These are phyloP conservation scores for Gremmenia infestans DNA, from an alignment of 2,329 filamentous ascomycete genomes.

Conservation along the genomic window DNA sequence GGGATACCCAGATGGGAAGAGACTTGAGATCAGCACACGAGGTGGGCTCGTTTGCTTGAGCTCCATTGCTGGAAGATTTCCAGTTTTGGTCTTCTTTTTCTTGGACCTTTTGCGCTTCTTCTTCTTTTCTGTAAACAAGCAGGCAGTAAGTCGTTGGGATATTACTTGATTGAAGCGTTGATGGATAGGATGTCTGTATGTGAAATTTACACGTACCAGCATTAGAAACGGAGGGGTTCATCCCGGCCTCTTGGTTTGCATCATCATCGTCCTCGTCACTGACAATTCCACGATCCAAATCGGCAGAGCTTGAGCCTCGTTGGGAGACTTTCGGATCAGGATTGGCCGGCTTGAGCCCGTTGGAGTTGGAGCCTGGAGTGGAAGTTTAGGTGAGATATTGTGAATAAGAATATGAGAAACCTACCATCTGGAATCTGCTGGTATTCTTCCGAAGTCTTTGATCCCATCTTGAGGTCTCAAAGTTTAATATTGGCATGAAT, in stretches of 20 bases:
- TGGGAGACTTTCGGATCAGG: conserved; percentile 4
- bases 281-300: conserved; percentile 22
- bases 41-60: conserved; percentile 75
- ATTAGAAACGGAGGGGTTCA: conserved; percentile 7
- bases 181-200: not conserved
- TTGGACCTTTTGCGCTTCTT: conserved; percentile 58
- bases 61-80: conserved; percentile 49
- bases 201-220: conserved; percentile 9
- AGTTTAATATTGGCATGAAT: conserved; percentile 1
- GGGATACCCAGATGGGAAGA: conserved; percentile 70
- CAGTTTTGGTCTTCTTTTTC: conserved; percentile 63
- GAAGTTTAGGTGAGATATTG: not conserved
- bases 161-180: not conserved
- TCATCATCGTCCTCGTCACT: conserved; percentile 17
- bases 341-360: conserved; percentile 16
- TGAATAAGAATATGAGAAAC: not conserved
- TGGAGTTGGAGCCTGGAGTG: conserved; percentile 15
- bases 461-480: conserved; percentile 18
- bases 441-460: conserved; percentile 19
- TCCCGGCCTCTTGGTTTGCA: conserved; percentile 11
- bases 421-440: conserved; percentile 22
- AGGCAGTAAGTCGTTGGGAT: not conserved
- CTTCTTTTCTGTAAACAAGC: conserved; percentile 16
- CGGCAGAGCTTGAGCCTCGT: conserved; percentile 16
- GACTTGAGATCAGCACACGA: conserved; percentile 64